phyloP scores from a whole-genome alignment of 768 basidiomycete species.

The Podaxis sp. region DNA sequence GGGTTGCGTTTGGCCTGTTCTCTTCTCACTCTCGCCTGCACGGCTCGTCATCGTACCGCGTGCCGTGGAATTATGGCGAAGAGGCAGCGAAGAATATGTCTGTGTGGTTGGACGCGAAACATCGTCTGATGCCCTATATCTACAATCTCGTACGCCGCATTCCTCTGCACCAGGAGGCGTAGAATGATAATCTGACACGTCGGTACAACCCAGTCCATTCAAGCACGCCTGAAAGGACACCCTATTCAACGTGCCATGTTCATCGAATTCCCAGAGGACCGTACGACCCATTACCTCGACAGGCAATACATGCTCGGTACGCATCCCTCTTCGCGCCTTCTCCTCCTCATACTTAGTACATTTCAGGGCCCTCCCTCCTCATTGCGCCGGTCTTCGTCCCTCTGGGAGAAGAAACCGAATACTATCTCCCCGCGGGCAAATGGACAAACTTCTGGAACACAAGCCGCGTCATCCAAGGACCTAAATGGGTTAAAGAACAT shows the following conservation, averaged over 20 bases:
- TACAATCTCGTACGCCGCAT: constrained; percentile 45
- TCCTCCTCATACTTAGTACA: not conserved
- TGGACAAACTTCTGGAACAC: constrained; percentile 64
- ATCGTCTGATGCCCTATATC: constrained; percentile 75
- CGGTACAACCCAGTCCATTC: constrained; percentile 38
- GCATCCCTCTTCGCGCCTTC: constrained; percentile 8
- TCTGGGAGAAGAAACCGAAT: constrained; percentile 50
- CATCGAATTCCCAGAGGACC: constrained; percentile 58
- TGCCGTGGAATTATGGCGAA: constrained; percentile 76
- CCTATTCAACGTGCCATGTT: constrained; percentile 67
- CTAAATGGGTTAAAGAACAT: constrained; percentile 58
- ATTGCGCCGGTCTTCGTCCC: constrained; percentile 63
- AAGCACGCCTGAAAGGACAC: constrained; percentile 49
- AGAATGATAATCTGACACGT: too few species aligned
- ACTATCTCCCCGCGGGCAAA: constrained; percentile 57
- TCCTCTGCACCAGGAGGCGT: too few species aligned
- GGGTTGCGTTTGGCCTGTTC: constrained; percentile 76
- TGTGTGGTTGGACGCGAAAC: constrained; percentile 58
- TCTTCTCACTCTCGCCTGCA: constrained; percentile 76
- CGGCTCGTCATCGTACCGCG: constrained; percentile 70
- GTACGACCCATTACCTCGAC: constrained; percentile 58
- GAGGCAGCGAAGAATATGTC: constrained; percentile 65
- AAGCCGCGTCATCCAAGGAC: constrained; percentile 52
- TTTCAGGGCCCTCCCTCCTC: constrained; percentile 52
- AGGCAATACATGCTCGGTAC: constrained; percentile 52